Evolutionary conservation across 2,329 filamentous ascomycete genomes (phyloP).

Genomic region (Coniella vitis): DNA sequence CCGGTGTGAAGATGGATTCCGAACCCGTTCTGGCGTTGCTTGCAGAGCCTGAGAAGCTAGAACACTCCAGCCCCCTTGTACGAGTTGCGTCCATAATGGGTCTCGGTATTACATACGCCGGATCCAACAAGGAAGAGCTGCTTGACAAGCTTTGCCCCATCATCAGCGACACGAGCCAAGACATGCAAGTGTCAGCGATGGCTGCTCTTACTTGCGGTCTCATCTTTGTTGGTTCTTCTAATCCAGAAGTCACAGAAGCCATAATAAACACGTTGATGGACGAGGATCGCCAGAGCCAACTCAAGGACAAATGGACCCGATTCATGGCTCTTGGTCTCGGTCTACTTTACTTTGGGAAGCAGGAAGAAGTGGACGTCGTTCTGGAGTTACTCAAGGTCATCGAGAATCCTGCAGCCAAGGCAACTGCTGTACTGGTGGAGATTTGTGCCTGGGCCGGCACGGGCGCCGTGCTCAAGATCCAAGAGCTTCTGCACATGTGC

Average conservation of each 20-base stretch:
- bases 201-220: slow-evolving; percentile 85
- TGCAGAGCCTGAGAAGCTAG: slow-evolving; percentile 70
- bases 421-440: slow-evolving; percentile 88
- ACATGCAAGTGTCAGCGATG: slow-evolving; percentile 96
- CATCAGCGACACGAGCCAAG: slow-evolving; percentile 72
- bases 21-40: slow-evolving; percentile 87
- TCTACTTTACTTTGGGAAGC: slow-evolving; percentile 88
- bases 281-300: slow-evolving; percentile 79
- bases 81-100: slow-evolving; percentile 90
- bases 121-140: slow-evolving; percentile 86
- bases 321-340: slow-evolving; percentile 94
- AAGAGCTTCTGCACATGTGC: slow-evolving; percentile 95
- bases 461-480: slow-evolving; percentile 92
- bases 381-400: slow-evolving; percentile 94
- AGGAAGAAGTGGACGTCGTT: slow-evolving; percentile 98
- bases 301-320: slow-evolving; percentile 97
- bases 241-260: slow-evolving; percentile 84
- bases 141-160: slow-evolving; percentile 79
- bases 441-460: slow-evolving; percentile 98
- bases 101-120: slow-evolving; percentile 87
- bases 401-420: slow-evolving; percentile 92
- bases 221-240: slow-evolving; percentile 86
- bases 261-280: slow-evolving; percentile 91
- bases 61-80: slow-evolving; percentile 70
- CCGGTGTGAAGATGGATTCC: slow-evolving; percentile 79